These are phyloP conservation scores for Syncephalastrum racemosum DNA, from an alignment of 371 early-diverging fungal species.

Conservation along the genomic window DNA sequence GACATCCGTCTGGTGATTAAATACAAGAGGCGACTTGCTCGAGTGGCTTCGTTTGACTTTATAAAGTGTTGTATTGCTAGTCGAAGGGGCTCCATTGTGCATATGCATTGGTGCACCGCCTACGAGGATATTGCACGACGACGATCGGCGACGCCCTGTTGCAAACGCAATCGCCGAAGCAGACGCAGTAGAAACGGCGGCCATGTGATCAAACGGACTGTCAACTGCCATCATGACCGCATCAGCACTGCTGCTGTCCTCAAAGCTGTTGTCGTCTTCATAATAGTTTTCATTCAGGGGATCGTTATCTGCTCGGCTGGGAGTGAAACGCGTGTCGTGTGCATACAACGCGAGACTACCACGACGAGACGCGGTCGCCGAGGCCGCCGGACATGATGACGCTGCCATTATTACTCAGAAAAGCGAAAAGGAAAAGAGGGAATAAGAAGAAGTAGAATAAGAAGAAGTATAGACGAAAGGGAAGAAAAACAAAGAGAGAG, in stretches of 20 bases:
- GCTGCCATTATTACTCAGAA: constrained; percentile 18
- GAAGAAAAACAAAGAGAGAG: constrained; percentile 4
- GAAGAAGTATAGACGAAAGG: neutral
- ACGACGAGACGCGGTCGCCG: constrained; percentile 1
- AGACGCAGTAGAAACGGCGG: constrained; percentile 20
- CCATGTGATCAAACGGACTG: constrained; percentile 32
- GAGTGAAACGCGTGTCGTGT: neutral
- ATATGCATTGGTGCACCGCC: constrained; percentile 1
- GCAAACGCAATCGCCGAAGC: neutral
- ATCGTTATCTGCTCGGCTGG: neutral
- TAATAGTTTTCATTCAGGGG: neutral
- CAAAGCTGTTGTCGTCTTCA: neutral
- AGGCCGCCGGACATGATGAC: constrained; percentile 24
- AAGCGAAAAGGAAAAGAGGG: constrained; percentile 4
- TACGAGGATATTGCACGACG: constrained; percentile 1
- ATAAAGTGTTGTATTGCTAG: constrained; percentile 17
- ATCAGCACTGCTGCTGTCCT: neutral
- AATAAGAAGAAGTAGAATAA: constrained; percentile 8
- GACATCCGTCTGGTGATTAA: constrained; percentile 54
- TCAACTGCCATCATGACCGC: constrained; percentile 28
- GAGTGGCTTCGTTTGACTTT: constrained; percentile 32
- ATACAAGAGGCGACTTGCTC: constrained; percentile 50
- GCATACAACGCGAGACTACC: constrained; percentile 4
- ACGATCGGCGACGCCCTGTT: constrained; percentile 1
- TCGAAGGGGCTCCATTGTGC: neutral